These are phyloP conservation scores for Krasilnikovozyma curviuscula DNA, from an alignment of 768 basidiomycete species.

Conservation along the genomic window DNA sequence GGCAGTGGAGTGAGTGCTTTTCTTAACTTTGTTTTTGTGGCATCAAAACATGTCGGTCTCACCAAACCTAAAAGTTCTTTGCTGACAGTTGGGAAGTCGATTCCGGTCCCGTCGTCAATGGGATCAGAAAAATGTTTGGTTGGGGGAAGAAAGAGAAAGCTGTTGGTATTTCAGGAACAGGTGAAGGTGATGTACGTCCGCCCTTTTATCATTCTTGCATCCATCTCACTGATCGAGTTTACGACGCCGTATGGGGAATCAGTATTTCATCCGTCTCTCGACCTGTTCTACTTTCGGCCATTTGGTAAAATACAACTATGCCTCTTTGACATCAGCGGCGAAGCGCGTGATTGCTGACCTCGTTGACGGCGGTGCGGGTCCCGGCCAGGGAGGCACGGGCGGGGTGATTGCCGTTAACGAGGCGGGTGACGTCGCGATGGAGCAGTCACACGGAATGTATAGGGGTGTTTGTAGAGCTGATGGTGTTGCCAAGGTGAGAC, in stretches of 20 bases:
- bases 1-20: not conserved
- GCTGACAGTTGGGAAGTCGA: conserved; percentile 49
- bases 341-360: conserved; percentile 41
- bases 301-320: conserved; percentile 42
- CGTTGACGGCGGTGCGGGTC: too few species aligned
- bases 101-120: not conserved
- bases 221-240: not conserved
- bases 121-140: not conserved
- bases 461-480: conserved; percentile 52
- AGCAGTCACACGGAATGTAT: conserved; percentile 57
- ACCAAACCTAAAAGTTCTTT: conserved; percentile 62
- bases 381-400: conserved; percentile 42
- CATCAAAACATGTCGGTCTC: conserved; percentile 38
- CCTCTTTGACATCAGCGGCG: conserved; percentile 41
- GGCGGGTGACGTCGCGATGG: conserved; percentile 33
- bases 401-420: conserved; percentile 57
- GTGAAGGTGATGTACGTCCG: conserved; percentile 54
- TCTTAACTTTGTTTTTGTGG: not conserved
- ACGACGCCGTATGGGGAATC: not conserved
- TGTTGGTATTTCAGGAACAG: conserved; percentile 64
- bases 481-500: conserved; percentile 49
- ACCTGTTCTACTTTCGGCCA: conserved; percentile 48
- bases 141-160: conserved; percentile 28
- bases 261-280: conserved; percentile 61
- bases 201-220: not conserved